Base-by-base conservation (phyloP, 352 stramenopile genomes). In the Aphanomyces cochlioides region DNA sequence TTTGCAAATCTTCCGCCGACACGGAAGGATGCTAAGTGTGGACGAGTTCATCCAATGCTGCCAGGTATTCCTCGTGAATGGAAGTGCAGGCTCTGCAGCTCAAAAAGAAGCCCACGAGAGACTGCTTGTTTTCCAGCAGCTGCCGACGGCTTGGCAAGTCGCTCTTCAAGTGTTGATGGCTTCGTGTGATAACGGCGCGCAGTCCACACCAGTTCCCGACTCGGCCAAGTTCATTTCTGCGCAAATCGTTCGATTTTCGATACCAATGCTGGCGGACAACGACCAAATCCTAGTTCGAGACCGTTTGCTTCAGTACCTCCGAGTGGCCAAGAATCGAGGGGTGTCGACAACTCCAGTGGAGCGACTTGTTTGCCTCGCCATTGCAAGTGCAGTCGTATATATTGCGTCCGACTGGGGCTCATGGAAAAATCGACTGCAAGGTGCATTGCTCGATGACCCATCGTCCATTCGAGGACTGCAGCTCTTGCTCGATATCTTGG, bases 41-140 rank as follows among this genome's bases (percentile, higher is more conserved):
- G 64, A 70, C 64, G 64, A 70, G 34, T 70, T 70, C 47, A 70
- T 70, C 39, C 64, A 58, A 10, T 70, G 64, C 64, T 70, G 64
- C 64, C 43, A 70, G 28, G 64, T 70, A 6, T 56, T 70, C 47
- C 64, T 70, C n/a, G 64, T 70, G 40, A 34, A 70, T 17, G 64
- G 50, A n/a, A 70, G 64, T 19, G 64, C 64, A 3, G 64, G 64
- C 4, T 70, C 64, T 5, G 39, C 47, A 34, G 64, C 19, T 15
- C 64, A 70, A 34, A 54, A 56, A 45, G 37, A 34, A 15, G 64
- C 64, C 5, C 64, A 70, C 19, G 47, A 70, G 21, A 37, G 40
- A 10, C 48, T 70, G 5, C 64, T 70, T 6, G 40, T 54, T 21
- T 70, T 70, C 48, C 64, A 70, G 47, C 45, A 63, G 21, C 17